Conservation (phyloP, 495 filamentous ascomycete species). For the Staphylotrichum longicolle region DNA sequence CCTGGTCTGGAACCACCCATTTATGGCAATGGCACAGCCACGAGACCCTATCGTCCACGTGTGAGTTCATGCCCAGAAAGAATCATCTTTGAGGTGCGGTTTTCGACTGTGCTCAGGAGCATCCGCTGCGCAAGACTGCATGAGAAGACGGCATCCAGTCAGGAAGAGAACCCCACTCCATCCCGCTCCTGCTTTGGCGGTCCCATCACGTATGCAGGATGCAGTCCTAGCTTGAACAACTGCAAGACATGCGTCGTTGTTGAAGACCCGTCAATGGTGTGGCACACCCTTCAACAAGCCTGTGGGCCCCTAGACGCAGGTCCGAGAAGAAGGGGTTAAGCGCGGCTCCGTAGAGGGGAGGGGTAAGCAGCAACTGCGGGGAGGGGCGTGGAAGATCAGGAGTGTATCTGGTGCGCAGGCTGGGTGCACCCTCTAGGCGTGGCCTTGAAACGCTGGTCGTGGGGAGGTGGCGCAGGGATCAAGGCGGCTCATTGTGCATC, state of each 20-base stretch:
- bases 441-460: conserved; percentile 11
- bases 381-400: conserved; percentile 13
- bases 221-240: not conserved
- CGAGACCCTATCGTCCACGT: not conserved
- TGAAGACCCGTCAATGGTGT: not conserved
- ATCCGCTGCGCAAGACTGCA: not conserved
- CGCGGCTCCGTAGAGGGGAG: conserved; percentile 18
- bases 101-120: too few relatives aligned
- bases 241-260: not conserved
- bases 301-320: conserved; percentile 31
- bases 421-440: conserved; percentile 25
- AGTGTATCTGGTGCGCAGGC: conserved; percentile 6
- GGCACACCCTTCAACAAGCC: not conserved
- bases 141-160: not conserved
- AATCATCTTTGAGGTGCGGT: too few relatives aligned
- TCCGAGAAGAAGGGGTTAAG: conserved; percentile 36
- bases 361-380: conserved; percentile 9
- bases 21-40: conserved; percentile 12
- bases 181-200: conserved; percentile 10
- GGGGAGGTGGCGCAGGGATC: conserved; percentile 8
- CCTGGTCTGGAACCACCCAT: conserved; percentile 15
- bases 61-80: not conserved
- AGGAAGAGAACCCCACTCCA: conserved; percentile 5
- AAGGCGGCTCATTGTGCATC: conserved; percentile 11
- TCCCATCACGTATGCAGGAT: conserved; percentile 1